These are phyloP conservation scores for Phlebiopsis flavidoalba DNA, from an alignment of 768 basidiomycete species.

Conservation along the genomic window DNA sequence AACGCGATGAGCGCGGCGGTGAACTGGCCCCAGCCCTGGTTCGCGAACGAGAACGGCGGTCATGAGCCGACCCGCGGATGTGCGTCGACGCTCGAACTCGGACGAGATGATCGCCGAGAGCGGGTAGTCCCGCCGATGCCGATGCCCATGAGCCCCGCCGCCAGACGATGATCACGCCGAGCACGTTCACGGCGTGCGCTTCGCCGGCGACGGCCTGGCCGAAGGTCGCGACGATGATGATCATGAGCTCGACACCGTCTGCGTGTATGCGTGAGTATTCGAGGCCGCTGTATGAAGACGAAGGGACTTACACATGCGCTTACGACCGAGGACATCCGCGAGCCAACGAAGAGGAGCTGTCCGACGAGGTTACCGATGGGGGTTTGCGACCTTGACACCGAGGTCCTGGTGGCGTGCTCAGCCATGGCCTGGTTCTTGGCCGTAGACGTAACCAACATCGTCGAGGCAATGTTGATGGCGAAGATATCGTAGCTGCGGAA, in stretches of 20 bases:
- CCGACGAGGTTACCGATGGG: slow-evolving; percentile 37
- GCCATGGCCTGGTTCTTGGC: slow-evolving; percentile 19
- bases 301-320: slow-evolving; percentile 29
- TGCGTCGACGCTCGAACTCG: slow-evolving; percentile 42
- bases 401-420: slow-evolving; percentile 42
- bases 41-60: slow-evolving; percentile 43
- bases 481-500: slow-evolving; percentile 30
- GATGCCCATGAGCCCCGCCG: slow-evolving; percentile 17
- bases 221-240: slow-evolving; percentile 36
- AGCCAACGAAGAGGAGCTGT: slow-evolving; percentile 41
- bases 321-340: slow-evolving; percentile 38
- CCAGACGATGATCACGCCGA: slow-evolving; percentile 42
- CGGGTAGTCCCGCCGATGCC: slow-evolving; percentile 28
- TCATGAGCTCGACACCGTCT: slow-evolving; percentile 41
- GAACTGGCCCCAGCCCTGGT: slow-evolving; percentile 42
- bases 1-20: slow-evolving; percentile 62
- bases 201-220: slow-evolving; percentile 34
- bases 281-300: background rate
- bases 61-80: slow-evolving; percentile 45
- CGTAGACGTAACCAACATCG: slow-evolving; percentile 41
- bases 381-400: slow-evolving; percentile 39
- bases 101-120: slow-evolving; percentile 42
- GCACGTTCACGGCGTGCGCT: slow-evolving; percentile 32
- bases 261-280: background rate
- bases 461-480: slow-evolving; percentile 40